Evolutionary conservation across 2,329 filamentous ascomycete species (phyloP), one percentile per base, ranked within the genome.

Genomic region (Colletotrichum liaoningense): DNA sequence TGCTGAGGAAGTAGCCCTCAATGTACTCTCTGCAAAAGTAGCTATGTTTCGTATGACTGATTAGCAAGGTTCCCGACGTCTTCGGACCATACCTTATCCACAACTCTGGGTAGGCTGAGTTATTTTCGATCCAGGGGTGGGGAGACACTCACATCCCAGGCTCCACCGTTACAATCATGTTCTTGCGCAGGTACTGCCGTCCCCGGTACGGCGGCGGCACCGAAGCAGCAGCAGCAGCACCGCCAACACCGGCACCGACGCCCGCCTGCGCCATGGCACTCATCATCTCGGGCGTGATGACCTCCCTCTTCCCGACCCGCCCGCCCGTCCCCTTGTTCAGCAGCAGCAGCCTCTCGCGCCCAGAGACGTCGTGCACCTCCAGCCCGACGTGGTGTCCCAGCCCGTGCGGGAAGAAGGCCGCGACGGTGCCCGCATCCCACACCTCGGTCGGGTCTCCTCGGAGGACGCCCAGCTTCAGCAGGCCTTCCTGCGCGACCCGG

Each of bases 21-120:
- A 95, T 89, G 75, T 94, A 95, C 67, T 91, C 92, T 46, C 88
- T 87, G 80, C 92, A 93, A 83, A 95, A 95, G 82, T 95, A 95
- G 52, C 92, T 92, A 24, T 6, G 4, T 38, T 26, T 46, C 6
- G 22, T 56, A 75, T 68, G 33, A 35, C 7, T 11, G 4, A 52
- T 73, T 28, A 73, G 71, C 49, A 14, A 64, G 12, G 12, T 49
- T 67, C 8, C 24, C n/a, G 9, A 33, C 33, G 33, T 33, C 11
- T 9, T 33, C 33, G 3, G 33, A 33, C 4, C 9, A 2, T 14
- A 14, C 38, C 12, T 42, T 14, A 1, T 42, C 38, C 11, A 38
- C 35, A 38, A 38, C 9, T 12, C 3, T 14, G 35, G 11, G 1
- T 38, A 26, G 58, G 26, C 26, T 35, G 28, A 63, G 5, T 30